Percentiles rank a stretch among this genome's conserved stretches.
phyloP scores from a whole-genome alignment of 805 yeast genomes.

The Kodamaea fukazawae region DNA sequence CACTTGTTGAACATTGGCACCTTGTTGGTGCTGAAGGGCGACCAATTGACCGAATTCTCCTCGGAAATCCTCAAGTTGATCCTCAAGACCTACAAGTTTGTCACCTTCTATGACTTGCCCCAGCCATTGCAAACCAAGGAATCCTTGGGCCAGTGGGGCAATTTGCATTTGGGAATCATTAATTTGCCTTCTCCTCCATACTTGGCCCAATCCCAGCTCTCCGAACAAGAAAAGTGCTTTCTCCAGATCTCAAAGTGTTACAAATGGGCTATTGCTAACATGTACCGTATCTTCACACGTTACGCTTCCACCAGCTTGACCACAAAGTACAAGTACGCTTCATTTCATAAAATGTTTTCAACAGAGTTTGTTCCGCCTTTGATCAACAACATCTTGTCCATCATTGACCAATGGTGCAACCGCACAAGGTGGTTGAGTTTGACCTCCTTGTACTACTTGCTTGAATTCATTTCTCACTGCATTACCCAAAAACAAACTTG shows the following conservation, averaged over 20 bases:
- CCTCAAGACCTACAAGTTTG: slow-evolving; percentile 74
- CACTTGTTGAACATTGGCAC: slow-evolving; percentile 64
- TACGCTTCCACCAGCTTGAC: slow-evolving; percentile 55
- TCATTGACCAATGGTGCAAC: slow-evolving; percentile 72
- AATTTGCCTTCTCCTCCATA: slow-evolving; percentile 56
- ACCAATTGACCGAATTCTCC: slow-evolving; percentile 28
- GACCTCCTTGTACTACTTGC: slow-evolving; percentile 60
- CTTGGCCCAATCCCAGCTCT: slow-evolving; percentile 48
- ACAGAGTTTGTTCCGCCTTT: slow-evolving; percentile 70
- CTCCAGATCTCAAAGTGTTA: slow-evolving; percentile 65
- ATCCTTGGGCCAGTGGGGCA: slow-evolving; percentile 63
- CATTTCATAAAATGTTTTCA: slow-evolving; percentile 55
- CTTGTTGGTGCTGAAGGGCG: slow-evolving; percentile 34
- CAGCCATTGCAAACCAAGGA: slow-evolving; percentile 51
- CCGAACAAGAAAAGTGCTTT: slow-evolving; percentile 53
- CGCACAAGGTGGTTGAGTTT: slow-evolving; percentile 66
- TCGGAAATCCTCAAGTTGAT: slow-evolving; percentile 77
- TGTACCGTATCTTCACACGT: slow-evolving; percentile 66
- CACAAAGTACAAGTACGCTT: slow-evolving; percentile 53
- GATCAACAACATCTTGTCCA: slow-evolving; percentile 57
- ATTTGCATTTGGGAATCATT: slow-evolving; percentile 68
- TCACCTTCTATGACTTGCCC: slow-evolving; percentile 72
- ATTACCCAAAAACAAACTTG: slow-evolving; percentile 57
- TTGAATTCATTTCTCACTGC: slow-evolving; percentile 53
- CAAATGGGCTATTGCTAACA: slow-evolving; percentile 83